Evolutionary conservation across 805 yeast species (phyloP).

Genomic region (Kodamaea leandrae): DNA sequence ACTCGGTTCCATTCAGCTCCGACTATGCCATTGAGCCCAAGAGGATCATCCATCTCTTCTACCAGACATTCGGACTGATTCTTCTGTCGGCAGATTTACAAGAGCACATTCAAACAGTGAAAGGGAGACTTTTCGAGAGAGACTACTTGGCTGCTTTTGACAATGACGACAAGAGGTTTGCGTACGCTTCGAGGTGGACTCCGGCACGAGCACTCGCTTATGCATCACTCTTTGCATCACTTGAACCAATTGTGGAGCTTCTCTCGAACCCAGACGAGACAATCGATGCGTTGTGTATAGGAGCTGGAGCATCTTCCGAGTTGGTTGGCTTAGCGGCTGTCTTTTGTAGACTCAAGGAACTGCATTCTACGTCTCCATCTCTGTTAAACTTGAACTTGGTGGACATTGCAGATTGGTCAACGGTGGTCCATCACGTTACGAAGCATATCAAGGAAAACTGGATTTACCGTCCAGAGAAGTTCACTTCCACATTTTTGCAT

Average conservation of each 20-base stretch:
- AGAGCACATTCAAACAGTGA: constrained; percentile 61
- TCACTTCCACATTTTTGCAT: constrained; percentile 27
- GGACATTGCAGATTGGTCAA: constrained; percentile 79
- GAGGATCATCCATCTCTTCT: constrained; percentile 37
- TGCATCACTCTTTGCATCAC: constrained; percentile 57
- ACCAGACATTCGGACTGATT: constrained; percentile 29
- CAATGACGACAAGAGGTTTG: constrained; percentile 59
- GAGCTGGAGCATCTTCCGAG: constrained; percentile 92
- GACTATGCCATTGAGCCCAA: constrained; percentile 30
- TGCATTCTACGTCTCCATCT: constrained; percentile 30
- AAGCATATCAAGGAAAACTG: constrained; percentile 48
- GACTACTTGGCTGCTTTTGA: constrained; percentile 71
- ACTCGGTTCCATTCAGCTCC: constrained; percentile 34
- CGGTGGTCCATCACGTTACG: constrained; percentile 47
- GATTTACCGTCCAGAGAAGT: constrained; percentile 40
- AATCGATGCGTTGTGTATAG: constrained; percentile 57
- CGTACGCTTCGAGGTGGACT: constrained; percentile 83
- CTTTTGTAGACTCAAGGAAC: constrained; percentile 42
- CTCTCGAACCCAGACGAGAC: constrained; percentile 30
- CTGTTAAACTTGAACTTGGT: constrained; percentile 50
- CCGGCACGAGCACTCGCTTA: constrained; percentile 80
- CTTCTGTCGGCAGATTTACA: constrained; percentile 36
- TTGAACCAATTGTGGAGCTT: constrained; percentile 40
- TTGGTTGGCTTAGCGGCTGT: constrained; percentile 62
- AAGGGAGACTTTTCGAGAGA: constrained; percentile 65